phyloP scores from a whole-genome alignment of 108 stramenopile genomes.

The Cyclotella atomus region DNA sequence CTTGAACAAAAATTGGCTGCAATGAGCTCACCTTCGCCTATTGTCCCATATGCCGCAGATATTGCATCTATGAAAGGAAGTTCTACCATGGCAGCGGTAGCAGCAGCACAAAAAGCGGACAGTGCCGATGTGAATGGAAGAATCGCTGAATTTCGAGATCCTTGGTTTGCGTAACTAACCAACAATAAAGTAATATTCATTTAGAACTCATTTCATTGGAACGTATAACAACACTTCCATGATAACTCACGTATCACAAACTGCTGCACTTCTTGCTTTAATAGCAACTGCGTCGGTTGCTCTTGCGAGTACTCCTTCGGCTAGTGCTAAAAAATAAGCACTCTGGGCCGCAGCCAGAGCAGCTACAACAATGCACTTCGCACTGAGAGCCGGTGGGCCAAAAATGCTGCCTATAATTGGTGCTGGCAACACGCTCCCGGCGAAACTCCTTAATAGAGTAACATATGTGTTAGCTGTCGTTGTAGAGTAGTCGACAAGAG shows the following conservation, averaged over 20 bases:
- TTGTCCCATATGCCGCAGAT: constrained; percentile 47
- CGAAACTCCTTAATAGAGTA: too few species aligned
- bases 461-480: too few species aligned
- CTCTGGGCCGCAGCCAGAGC: constrained; percentile 86
- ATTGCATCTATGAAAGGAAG: constrained; percentile 76
- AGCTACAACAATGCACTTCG: constrained; percentile 81
- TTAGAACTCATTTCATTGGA: too few species aligned
- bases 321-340: constrained; percentile 75
- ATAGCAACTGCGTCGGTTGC: constrained; percentile 89
- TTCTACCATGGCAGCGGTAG: constrained; percentile 90
- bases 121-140: constrained; percentile 91
- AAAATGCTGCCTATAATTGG: constrained; percentile 79
- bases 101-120: constrained; percentile 84
- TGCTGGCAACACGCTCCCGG: constrained; percentile 68
- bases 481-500: too few species aligned
- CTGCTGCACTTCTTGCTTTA: constrained; percentile 84
- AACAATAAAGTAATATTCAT: too few species aligned
- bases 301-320: constrained; percentile 72
- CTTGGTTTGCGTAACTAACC: constrained; percentile 93
- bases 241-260: constrained; percentile 74
- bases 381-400: constrained; percentile 68
- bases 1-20: not conserved
- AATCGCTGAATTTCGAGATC: constrained; percentile 80
- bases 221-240: not conserved
- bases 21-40: constrained; percentile 29